Evolutionary conservation across 495 filamentous ascomycete genomes (phyloP), one percentile per base, ranked within the genome.

Genomic region (Trichocladium uniseriatum): DNA sequence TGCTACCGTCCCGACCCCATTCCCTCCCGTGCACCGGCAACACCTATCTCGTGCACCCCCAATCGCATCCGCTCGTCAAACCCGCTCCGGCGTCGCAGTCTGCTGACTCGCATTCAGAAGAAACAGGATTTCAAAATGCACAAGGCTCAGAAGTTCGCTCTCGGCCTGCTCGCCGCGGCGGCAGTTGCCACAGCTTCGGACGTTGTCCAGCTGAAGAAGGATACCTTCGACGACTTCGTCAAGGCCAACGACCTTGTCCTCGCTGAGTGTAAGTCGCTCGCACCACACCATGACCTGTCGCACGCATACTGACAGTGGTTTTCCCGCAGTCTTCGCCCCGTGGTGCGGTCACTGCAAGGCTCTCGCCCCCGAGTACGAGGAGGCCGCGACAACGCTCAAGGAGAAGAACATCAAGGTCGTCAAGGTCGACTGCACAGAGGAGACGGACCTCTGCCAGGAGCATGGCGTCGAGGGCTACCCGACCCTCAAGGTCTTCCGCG

Each of bases 401-500:
- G 83, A 86, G 71, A 99, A 97, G 79, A 75, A 89, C 52, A 97
- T 99, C 63, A 78, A 81, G 52, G 66, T 99, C 39, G 89, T 78
- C 58, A 97, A 99, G 79, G 76, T 99, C 56, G 92, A 98, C 71
- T 99, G 92, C 75, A 97, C 92, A 60, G 89, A 80, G 56, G 87
- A 99, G 74, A 73, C 83, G 49, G 88, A 92, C 13, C 82, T 99
- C 51, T 99, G 92, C 77, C 80, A 87, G 68, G 69, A 77, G 53
- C 88, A 84, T 57, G 89, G 87, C 44, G 89, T 99, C 19, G 89
- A 95, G 72, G 92, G 92, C 43, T 99, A 97, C 73, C 92, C 92
- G 21, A 99, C 92, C 45, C 76, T 99, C 56, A 99, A 97, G 81
- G 82, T 99, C 66, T 99, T 97, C 88, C 90, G 92, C 53, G 92